Evolutionary conservation across 2,329 filamentous ascomycete genomes (phyloP).

Genomic region (Pseudovirgaria hyperparasitica): DNA sequence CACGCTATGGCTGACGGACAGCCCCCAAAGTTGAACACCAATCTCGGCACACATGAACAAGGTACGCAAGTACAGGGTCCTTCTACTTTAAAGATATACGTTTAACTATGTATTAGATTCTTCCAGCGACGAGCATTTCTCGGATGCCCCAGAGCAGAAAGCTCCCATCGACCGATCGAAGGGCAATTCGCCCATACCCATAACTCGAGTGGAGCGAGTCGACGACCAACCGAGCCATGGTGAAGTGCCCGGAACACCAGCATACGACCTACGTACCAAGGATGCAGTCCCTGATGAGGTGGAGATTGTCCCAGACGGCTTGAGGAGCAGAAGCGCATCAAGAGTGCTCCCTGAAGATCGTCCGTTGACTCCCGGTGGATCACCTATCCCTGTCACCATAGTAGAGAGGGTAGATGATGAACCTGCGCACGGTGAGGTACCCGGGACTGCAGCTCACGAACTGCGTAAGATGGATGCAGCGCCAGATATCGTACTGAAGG

Average conservation of each 20-base stretch:
- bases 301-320: conserved; percentile 38
- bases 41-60: conserved; percentile 43
- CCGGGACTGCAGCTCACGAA: conserved; percentile 46
- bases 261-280: conserved; percentile 43
- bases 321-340: conserved; percentile 24
- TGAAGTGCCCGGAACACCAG: conserved; percentile 48
- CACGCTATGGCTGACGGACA: conserved; percentile 30
- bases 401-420: conserved; percentile 48
- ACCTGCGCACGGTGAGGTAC: conserved; percentile 48
- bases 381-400: conserved; percentile 44
- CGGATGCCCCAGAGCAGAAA: conserved; percentile 45
- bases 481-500: conserved; percentile 44
- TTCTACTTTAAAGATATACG: not conserved
- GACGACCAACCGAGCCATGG: conserved; percentile 46
- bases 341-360: conserved; percentile 30
- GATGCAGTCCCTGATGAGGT: conserved; percentile 54
- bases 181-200: conserved; percentile 41
- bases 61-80: conserved; percentile 25
- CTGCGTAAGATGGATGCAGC: conserved; percentile 44
- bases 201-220: conserved; percentile 50
- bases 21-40: conserved; percentile 42
- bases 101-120: conserved; percentile 19
- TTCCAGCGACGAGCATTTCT: conserved; percentile 50
- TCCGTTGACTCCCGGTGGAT: conserved; percentile 37
- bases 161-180: conserved; percentile 23